Percentiles rank a stretch among this genome's conserved stretches.
phyloP scores from a whole-genome alignment of 163 green algal genomes.

The Scenedesmus sp. region DNA sequence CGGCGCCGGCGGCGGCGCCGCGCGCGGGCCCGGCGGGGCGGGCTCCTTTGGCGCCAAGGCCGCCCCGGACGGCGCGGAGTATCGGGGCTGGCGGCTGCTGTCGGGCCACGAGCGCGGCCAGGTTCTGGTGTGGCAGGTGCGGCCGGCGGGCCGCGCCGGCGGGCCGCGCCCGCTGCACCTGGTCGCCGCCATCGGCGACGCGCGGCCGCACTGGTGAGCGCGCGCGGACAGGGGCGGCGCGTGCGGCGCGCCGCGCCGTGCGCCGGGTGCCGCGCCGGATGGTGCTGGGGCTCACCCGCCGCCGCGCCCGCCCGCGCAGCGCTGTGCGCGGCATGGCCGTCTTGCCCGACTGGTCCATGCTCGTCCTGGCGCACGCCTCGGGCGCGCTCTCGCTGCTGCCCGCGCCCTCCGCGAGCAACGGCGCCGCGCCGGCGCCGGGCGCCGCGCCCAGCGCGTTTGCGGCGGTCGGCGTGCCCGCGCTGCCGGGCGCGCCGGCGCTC shows the following conservation, averaged over 20 bases:
- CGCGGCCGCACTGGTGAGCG: constrained; percentile 3
- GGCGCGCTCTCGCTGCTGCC: constrained; percentile 5
- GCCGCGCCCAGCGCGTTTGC: background rate
- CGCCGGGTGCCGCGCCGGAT: background rate
- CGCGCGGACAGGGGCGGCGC: no score
- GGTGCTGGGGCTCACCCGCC: no score
- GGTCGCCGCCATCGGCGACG: constrained; percentile 19
- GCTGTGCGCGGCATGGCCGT: constrained; percentile 20
- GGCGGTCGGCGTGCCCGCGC: constrained; percentile 8
- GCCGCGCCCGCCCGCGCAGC: background rate
- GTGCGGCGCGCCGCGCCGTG: no score
- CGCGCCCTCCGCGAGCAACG: constrained; percentile 5
- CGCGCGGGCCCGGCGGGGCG: background rate
- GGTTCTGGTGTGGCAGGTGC: constrained; percentile 37
- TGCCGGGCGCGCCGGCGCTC: background rate
- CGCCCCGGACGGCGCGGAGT: background rate
- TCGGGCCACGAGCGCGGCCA: constrained; percentile 32
- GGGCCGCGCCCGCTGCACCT: background rate
- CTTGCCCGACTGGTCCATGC: constrained; percentile 23
- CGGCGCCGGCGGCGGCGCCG: background rate
- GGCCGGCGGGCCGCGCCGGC: constrained; percentile 4
- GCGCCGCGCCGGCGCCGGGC: background rate
- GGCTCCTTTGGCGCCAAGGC: no score
- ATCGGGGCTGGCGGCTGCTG: constrained; percentile 32
- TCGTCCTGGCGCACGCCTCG: constrained; percentile 15